Evolutionary conservation across 495 filamentous ascomycete species (phyloP), one percentile per base, ranked within the genome.

Genomic region (Astrothelium macrocarpum): DNA sequence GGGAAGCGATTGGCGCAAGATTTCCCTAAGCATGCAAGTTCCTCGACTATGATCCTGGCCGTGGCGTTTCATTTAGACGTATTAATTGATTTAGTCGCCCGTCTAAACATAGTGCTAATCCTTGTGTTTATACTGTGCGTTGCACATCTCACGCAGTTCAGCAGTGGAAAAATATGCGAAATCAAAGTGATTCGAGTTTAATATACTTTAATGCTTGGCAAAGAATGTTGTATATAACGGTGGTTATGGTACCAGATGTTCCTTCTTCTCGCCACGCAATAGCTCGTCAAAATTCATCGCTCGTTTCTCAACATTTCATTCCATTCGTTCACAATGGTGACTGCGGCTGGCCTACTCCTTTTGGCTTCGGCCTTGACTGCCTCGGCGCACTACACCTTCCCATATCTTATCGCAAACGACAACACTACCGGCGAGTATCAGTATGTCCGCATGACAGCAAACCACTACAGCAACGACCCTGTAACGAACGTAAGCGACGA

Each of bases 401-500:
- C 65, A n/a, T 62, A 53, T 28, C 65, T 74, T 5, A 73, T 73
- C 34, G 67, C 58, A 12, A 62, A 59, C 23, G 63, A 66, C 31
- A 32, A 32, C 18, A 60, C 53, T 7, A 70, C 67, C 2, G 10
- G 20, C 32, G 67, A 62, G 4, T 73, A 67, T 34, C 53, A 69
- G 56, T 72, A 74, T 65, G 73, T 76, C 28, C 75, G 75, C 20
- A 68, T 72, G 28, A 63, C 61, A n/a, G 64, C 60, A n/a, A 75
- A 73, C 66, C 69, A 65, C 2, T 69, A 72, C 63, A 68, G 67
- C 28, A 78, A 74, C 68, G 67, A 53, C 25, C 77, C 76, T 11
- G 73, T 84, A 31, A 71, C 72, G 39, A 72, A 73, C 59, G 74
- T 76, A 0, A 73, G 73, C 11, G 75, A 67, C 45, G 69, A 68